phyloP scores from a whole-genome alignment of 2,329 filamentous ascomycete genomes.

The Nemania diffusa region DNA sequence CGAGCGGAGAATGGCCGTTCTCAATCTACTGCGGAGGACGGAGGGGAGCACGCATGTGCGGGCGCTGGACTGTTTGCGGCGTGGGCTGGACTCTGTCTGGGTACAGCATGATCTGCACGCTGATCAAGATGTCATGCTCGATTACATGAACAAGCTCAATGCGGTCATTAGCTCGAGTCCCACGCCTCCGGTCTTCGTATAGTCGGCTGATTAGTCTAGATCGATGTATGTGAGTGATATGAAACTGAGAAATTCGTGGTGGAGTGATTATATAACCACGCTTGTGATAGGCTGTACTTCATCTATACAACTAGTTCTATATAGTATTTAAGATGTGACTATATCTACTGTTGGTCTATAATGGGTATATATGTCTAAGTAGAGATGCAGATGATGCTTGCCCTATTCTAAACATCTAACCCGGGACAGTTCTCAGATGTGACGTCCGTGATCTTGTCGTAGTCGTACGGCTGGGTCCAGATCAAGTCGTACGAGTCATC shows the following conservation, averaged over 20 bases:
- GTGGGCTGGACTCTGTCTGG: constrained; percentile 28
- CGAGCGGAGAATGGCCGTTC: constrained; percentile 44
- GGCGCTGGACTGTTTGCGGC: constrained; percentile 19
- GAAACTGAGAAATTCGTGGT: too few species aligned
- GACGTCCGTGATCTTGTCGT: constrained; percentile 56
- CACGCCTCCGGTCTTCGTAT: constrained; percentile 31
- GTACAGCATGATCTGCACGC: constrained; percentile 35
- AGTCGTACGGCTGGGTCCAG: constrained; percentile 65
- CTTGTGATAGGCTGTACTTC: too few species aligned
- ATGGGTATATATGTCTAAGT: not conserved
- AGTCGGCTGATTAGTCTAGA: not conserved
- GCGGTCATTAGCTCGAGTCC: constrained; percentile 28
- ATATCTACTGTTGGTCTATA: not conserved
- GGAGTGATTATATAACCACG: too few species aligned
- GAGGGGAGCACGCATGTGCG: constrained; percentile 14
- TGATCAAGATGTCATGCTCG: constrained; percentile 26
- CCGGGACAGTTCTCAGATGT: constrained; percentile 65
- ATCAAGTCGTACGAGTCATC: constrained; percentile 63
- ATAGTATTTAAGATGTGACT: not conserved
- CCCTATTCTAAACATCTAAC: constrained; percentile 52
- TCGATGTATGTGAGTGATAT: too few species aligned
- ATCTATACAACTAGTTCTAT: not conserved
- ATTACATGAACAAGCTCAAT: constrained; percentile 32
- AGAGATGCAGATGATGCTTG: not conserved
- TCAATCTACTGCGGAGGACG: constrained; percentile 47